phyloP scores from a whole-genome alignment of 2,329 filamentous ascomycete species.

The Drechslera avenae region DNA sequence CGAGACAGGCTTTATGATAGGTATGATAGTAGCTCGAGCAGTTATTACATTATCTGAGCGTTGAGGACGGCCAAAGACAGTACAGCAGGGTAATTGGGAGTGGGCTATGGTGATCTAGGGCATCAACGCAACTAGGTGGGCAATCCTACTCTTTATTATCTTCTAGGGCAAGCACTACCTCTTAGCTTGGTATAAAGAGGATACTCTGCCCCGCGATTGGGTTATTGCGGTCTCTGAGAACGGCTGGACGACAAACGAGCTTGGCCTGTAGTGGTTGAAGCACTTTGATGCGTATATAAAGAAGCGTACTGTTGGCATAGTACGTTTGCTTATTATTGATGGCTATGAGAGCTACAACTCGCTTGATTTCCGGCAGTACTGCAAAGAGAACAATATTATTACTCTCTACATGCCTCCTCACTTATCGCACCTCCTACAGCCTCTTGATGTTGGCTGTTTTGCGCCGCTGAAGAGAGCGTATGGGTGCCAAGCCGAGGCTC shows the following conservation, averaged over 20 bases:
- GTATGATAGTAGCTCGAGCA: constrained; percentile 23
- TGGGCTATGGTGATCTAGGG: constrained; percentile 29
- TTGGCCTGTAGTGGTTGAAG: neutral
- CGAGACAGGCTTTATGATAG: constrained; percentile 43
- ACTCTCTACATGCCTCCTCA: neutral
- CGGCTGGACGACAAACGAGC: neutral
- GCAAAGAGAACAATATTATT: constrained; percentile 2
- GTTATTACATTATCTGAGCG: constrained; percentile 33
- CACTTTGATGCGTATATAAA: constrained; percentile 1
- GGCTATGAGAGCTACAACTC: constrained; percentile 14
- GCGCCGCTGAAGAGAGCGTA: neutral
- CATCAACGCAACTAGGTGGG: constrained; percentile 5
- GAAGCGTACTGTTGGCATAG: neutral
- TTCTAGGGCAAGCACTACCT: no score
- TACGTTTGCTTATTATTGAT: constrained; percentile 16
- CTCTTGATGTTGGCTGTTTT: neutral
- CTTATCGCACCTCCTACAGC: neutral
- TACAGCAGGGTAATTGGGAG: constrained; percentile 36
- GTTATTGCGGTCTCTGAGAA: neutral
- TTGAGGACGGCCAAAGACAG: constrained; percentile 16
- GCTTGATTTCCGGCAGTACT: neutral
- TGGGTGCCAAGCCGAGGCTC: neutral
- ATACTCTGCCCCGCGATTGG: neutral
- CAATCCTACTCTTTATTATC: constrained; percentile 20
- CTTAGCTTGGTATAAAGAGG: no score